Conservation (phyloP, 2,329 filamentous ascomycete genomes). For the Aureobasidium mangrovei region DNA sequence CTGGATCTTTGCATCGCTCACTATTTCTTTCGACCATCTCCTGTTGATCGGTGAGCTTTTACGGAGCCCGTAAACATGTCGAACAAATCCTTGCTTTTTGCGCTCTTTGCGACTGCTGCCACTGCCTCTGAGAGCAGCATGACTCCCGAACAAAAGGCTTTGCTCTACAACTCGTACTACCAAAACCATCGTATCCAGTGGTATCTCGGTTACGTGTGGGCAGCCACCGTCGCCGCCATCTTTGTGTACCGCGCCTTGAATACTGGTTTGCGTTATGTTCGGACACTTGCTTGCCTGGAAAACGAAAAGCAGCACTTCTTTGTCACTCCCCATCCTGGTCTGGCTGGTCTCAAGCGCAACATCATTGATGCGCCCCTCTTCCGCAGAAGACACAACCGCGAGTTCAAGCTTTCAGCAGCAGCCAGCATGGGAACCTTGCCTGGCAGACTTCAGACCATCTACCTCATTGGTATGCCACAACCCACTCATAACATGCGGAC, state of each 20-base stretch:
- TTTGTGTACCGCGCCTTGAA: slow-evolving; percentile 58
- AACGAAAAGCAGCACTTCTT: slow-evolving; percentile 68
- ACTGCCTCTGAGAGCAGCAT: not conserved
- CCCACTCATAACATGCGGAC: not conserved
- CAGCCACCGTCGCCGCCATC: slow-evolving; percentile 53
- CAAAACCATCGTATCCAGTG: slow-evolving; percentile 27
- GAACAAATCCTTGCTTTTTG: not conserved
- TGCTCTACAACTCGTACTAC: slow-evolving; percentile 14
- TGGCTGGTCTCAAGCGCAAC: slow-evolving; percentile 38
- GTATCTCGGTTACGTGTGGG: slow-evolving; percentile 43
- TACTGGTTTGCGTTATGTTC: slow-evolving; percentile 56
- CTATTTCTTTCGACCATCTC: not conserved
- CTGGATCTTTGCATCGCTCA: not conserved
- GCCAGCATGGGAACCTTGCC: slow-evolving; percentile 43
- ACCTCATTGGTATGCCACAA: slow-evolving; percentile 26
- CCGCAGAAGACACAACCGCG: slow-evolving; percentile 41
- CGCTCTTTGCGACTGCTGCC: slow-evolving; percentile 4
- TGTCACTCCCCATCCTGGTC: slow-evolving; percentile 48
- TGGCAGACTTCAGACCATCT: slow-evolving; percentile 39
- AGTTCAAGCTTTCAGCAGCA: slow-evolving; percentile 42
- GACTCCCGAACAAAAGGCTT: slow-evolving; percentile 5
- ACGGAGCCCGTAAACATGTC: not conserved
- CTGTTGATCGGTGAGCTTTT: slow-evolving; percentile 11
- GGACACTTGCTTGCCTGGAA: slow-evolving; percentile 65
- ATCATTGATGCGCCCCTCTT: slow-evolving; percentile 40